Conservation (phyloP, 202 grass and related monocot genomes). For the Schoenoplectus tabernaemontani region DNA sequence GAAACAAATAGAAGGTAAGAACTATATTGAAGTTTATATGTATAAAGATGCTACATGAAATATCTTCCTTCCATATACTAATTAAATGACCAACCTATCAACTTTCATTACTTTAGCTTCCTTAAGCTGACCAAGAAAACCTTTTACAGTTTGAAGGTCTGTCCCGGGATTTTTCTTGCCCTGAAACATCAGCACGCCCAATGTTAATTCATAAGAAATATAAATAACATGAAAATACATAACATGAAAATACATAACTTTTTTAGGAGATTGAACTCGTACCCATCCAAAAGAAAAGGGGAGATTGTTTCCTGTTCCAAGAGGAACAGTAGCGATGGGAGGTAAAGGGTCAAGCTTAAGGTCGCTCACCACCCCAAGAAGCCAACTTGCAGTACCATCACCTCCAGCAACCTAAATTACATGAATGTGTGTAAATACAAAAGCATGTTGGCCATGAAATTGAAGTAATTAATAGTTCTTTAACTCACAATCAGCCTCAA, state of each 20-base stretch:
- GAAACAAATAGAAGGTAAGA: slow-evolving; percentile 18
- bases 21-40: neutral
- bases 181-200: slow-evolving; percentile 27
- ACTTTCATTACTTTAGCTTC: slow-evolving; percentile 73
- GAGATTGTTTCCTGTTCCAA: slow-evolving; percentile 94
- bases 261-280: neutral
- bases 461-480: slow-evolving; percentile 15
- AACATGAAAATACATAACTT: slow-evolving; percentile 12
- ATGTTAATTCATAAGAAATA: slow-evolving; percentile 2
- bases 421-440: neutral
- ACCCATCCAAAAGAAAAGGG: slow-evolving; percentile 98
- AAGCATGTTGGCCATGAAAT: neutral
- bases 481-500: slow-evolving; percentile 85
- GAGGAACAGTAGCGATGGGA: slow-evolving; percentile 78
- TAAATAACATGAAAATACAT: too few relatives aligned
- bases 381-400: slow-evolving; percentile 92
- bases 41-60: neutral
- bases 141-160: slow-evolving; percentile 50
- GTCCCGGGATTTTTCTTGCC: slow-evolving; percentile 92
- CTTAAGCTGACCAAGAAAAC: slow-evolving; percentile 63
- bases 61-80: neutral
- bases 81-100: slow-evolving; percentile 48
- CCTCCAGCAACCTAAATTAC: slow-evolving; percentile 81
- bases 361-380: slow-evolving; percentile 90
- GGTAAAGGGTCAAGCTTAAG: slow-evolving; percentile 68